Evolutionary conservation across 805 yeast genomes (phyloP), one percentile per base, ranked within the genome.

Genomic region (Candida succiphila): DNA sequence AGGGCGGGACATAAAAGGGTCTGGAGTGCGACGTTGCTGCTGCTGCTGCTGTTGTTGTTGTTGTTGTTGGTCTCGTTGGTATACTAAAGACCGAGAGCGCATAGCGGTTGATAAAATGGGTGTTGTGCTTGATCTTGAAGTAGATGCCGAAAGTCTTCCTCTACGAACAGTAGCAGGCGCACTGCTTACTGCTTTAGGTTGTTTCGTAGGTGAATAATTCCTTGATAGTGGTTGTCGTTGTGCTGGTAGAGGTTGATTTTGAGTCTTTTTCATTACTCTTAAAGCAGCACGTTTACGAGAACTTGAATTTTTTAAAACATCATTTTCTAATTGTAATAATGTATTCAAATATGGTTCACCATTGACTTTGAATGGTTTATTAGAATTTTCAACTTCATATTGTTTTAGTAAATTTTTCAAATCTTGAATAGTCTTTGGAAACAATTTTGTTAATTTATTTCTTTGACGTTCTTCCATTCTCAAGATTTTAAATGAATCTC

Each of bases 391-490:
- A 6, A 52, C 45, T 41, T 78, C 76, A 61, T 72, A 82, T 10
- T 58, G 59, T 4, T 44, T 37, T 4, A 84, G 45, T 32, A 68
- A 69, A 1, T 40, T 27, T 38, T 67, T 69, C 31, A 89, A 54
- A 1, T 63, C 69, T 4, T 60, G 54, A 8, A 84, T 56, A 0
- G 81, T 63, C 25, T 63, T 61, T 0, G 97, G 97, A 43, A 84
- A 60, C 43, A 71, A 70, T 47, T 75, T 74, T n/a, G 71, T 58
- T 7, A 88, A 63, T 34, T 70, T 69, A 43, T 79, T 79, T 35
- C 96, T 62, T 26, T 76, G 62, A 47, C 69, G 78, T 50, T 87
- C 96, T 51, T 89, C 98, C 37, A 79, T 71, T 37, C 82, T 63
- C 37, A 89, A 60, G 17, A 88, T 78, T 39, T 77, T 78, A 41